Base-by-base conservation (phyloP, 768 basidiomycete species). In the Pisolithus albus region DNA sequence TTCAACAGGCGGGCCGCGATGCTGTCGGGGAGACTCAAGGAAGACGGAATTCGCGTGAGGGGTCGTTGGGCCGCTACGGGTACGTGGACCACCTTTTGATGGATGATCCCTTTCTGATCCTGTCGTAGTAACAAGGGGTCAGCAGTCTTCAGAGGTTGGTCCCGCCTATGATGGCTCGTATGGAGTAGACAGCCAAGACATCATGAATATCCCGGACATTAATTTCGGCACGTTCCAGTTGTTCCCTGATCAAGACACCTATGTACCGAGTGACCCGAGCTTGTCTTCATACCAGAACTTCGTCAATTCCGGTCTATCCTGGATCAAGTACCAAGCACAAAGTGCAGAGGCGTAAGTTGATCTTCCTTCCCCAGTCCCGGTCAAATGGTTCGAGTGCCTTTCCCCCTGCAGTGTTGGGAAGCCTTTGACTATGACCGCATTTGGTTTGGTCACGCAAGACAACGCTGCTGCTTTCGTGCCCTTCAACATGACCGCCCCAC, bases 171-270 rank as follows among this genome's bases (percentile, higher is more conserved):
- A 86, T 59, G 84, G 85, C 1, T 73, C 80, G n/a, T 69, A 70
- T 32, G 83, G 83, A 32, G 81, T 86, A 18, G 84, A 87, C 61
- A 79, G 76, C 50, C 78, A 82, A 57, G 84, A 86, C 54, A 81
- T 86, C 47, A 54, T 74, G 50, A 78, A 65, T 47, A 81, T 82
- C 51, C 79, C 79, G 0, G 38, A 75, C 9, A 78, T 86, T 53
- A 77, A 74, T 7, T 84, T 83, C 56, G 68, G 73, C 28, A 71
- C 79, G 16, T 83, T 83, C 73, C 81, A 79, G 52, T 56, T 84
- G 23, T 85, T 86, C 74, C 84, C 85, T n/a, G 83, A 87, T 59
- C 85, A 86, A 62, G 74, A 79, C 53, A 61, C 65, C 36, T 85
- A 84, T 56, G 77, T 68, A 28, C 52, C 72, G 23, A 58, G 64